Conservation (phyloP, 2,329 filamentous ascomycete genomes). For the Tolypocladium cylindrosporum region DNA sequence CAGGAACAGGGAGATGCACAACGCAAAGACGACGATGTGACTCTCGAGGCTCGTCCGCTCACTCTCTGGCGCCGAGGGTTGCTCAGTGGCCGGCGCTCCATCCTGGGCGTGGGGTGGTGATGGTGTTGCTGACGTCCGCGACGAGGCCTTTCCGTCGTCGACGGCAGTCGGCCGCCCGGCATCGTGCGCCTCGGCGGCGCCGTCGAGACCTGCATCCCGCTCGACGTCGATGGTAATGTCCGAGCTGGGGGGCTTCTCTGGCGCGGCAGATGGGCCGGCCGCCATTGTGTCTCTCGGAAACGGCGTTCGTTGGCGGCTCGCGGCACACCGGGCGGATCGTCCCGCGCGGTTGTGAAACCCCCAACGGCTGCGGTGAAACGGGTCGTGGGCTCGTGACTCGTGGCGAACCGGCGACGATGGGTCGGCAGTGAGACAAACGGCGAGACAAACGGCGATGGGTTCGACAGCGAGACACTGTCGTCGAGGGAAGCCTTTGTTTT, state of each 20-base stretch:
- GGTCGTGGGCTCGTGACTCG: not conserved
- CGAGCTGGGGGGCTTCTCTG: conserved; percentile 15
- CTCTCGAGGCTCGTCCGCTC: conserved; percentile 27
- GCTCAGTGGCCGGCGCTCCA: not conserved
- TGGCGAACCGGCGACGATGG: no score
- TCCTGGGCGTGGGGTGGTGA: not conserved
- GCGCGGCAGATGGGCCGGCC: not conserved
- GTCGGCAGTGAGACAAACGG: no score
- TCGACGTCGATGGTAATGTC: conserved; percentile 17
- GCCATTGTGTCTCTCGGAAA: not conserved
- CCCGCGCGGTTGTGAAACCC: not conserved
- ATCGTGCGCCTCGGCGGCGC: conserved; percentile 1
- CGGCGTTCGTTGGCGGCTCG: not conserved
- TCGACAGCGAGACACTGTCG: no score
- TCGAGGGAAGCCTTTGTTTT: no score
- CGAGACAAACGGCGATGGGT: no score
- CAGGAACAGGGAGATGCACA: conserved; percentile 38
- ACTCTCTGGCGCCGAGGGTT: conserved; percentile 17
- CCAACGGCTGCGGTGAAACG: not conserved
- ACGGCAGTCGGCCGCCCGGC: not conserved
- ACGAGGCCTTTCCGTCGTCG: not conserved
- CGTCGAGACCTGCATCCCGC: conserved; percentile 6
- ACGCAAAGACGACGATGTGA: conserved; percentile 27
- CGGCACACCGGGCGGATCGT: not conserved
- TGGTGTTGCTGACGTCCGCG: not conserved